Evolutionary conservation across 371 early-diverging fungal genomes (phyloP), one percentile per base, ranked within the genome.

Genomic region (Rhizopus sp.): DNA sequence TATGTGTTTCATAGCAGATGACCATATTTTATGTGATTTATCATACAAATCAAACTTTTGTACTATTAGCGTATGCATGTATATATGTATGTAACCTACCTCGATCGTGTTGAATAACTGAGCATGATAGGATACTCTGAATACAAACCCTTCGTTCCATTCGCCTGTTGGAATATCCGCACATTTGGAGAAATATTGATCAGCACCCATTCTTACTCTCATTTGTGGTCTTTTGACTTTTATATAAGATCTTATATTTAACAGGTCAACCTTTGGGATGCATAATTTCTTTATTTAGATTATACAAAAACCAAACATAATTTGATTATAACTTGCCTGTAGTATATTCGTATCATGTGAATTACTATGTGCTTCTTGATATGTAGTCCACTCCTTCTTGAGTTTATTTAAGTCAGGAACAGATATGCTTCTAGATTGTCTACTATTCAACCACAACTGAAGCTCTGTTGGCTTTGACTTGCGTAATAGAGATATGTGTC

Each of bases 61-160:
- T 48, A 45, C 50, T 32, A 10, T 31, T 23, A 48, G 29, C 7
- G 32, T 30, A 23, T 10, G n/a, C 17, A 30, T 6, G 15, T 32
- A 9, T 39, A 51, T 30, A 34, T 31, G 7, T 44, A 35, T 8
- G 23, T 41, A 31, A 30, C 31, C 50, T 77, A 82, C 84, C 63
- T 85, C 82, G 37, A 81, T 69, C 31, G 75, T 77, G 50, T 88
- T 88, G 70, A 91, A 91, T 15, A 91, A 75, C 69, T 91, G 91
- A 47, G 81, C 77, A 59, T 91, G 91, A 40, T 86, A 89, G 2
- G 89, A 82, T 3, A 91, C 84, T 1, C 70, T 63, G 41, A 91
- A 85, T 60, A 88, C 71, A 54, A 91, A 91, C 0, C 86, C 85
- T 52, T 88, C 89, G 64, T 89, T 86, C 92, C 92, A 91, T 57